Evolutionary conservation across 306 rosid species (phyloP), one percentile per base, ranked within the genome.

Genomic region (Datisca glomerata): DNA sequence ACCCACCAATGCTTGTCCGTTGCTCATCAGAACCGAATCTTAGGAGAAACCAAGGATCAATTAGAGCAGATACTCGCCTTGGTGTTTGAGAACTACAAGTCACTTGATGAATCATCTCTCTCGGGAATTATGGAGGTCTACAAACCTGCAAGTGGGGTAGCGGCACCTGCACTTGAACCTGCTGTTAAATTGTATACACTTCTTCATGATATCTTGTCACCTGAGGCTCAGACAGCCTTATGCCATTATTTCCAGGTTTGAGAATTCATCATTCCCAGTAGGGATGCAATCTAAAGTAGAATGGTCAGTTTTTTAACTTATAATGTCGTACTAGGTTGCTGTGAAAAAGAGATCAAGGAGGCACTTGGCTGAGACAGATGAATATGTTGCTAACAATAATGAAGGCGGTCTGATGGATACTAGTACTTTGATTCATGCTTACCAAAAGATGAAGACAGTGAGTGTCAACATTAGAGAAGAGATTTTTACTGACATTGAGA

Each of bases 161-260:
- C 92, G 41, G 94, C 98, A 0, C 92, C 98, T 56, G 86, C 94
- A 12, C 45, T 91, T 63, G 92, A 80, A 48, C 94, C 96, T 47
- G 98, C 98, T 39, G 93, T 91, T 31, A 80, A 78, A 59, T 82
- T 91, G 25, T 84, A 72, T 74, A 84, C 65, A 38, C 86, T 84
- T 61, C 96, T 91, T 65, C 94, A 84, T 15, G 98, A 91, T 59
- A 60, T 91, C 55, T 70, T 91, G 57, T 80, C 98, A 60, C 96
- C 98, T 0, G 98, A 91, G 92, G 80, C 79, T 21, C 98, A 91
- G 63, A 84, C 74, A 53, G 61, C 92, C 18, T 57, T 91, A 47
- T 91, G 98, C 65, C 98, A 84, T 29, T 71, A 84, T 69, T 91
- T 91, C 71, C 98, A 89, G 98, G 98, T 89, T 60, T 32, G 67